These are phyloP conservation scores for Erysimum cheiri DNA, from an alignment of 441 rosid genomes.

Conservation along the genomic window DNA sequence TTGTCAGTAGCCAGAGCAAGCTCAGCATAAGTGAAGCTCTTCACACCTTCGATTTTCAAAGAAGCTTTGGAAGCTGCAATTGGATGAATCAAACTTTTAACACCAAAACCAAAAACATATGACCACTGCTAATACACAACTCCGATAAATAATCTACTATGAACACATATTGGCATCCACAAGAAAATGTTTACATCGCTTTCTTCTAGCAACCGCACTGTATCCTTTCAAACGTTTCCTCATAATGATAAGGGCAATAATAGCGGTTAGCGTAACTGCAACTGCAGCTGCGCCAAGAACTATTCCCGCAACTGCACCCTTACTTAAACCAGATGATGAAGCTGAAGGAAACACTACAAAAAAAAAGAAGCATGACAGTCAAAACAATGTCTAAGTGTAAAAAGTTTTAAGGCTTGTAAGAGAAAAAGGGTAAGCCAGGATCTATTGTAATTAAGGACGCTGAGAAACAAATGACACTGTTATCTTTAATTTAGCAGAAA, in stretches of 20 bases:
- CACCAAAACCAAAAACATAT: slow-evolving; percentile 28
- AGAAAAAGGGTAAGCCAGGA: neutral
- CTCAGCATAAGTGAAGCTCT: slow-evolving; percentile 76
- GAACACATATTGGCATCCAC: slow-evolving; percentile 9
- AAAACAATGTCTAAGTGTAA: slow-evolving; percentile 17
- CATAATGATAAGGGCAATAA: slow-evolving; percentile 68
- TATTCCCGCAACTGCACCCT: slow-evolving; percentile 69
- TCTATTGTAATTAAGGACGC: neutral
- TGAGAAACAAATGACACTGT: slow-evolving; percentile 12
- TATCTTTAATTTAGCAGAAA: neutral
- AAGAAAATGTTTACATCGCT: slow-evolving; percentile 58
- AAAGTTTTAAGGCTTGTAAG: neutral
- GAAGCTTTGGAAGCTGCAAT: slow-evolving; percentile 66
- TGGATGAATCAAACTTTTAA: slow-evolving; percentile 24
- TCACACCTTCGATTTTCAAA: slow-evolving; percentile 85
- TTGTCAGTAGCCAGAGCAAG: slow-evolving; percentile 77
- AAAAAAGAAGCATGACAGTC: slow-evolving; percentile 21
- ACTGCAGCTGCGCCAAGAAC: slow-evolving; percentile 76
- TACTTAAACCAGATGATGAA: slow-evolving; percentile 57
- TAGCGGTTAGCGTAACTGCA: slow-evolving; percentile 74
- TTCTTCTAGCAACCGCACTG: slow-evolving; percentile 53
- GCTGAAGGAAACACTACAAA: slow-evolving; percentile 50
- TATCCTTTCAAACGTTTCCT: slow-evolving; percentile 55
- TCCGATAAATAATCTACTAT: slow-evolving; percentile 4
- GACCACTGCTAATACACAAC: neutral